Percentiles rank a stretch among this genome's conserved stretches.
Evolutionary conservation across 495 filamentous ascomycete genomes (phyloP).

Genomic region (Penicillium turbatum): DNA sequence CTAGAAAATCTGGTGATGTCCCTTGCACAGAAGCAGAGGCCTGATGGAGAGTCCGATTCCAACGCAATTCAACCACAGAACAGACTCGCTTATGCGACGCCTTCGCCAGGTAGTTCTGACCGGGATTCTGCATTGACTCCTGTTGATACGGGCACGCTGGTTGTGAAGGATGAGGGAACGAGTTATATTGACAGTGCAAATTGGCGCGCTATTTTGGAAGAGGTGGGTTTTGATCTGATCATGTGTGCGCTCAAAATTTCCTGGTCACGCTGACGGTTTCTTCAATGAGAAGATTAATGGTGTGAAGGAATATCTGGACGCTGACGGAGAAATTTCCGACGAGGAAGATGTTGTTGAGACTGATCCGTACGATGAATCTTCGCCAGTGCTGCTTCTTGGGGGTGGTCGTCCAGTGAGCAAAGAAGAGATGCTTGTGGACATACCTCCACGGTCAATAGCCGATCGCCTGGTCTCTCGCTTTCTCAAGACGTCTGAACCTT

Average conservation of each 20-base stretch:
- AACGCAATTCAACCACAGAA: conserved; percentile 2
- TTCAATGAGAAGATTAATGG: conserved; percentile 35
- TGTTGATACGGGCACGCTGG: conserved; percentile 57
- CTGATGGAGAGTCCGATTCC: conserved; percentile 12
- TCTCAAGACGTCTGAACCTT: conserved; percentile 41
- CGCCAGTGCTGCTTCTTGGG: conserved; percentile 42
- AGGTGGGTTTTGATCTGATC: conserved; percentile 32
- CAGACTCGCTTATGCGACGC: conserved; percentile 16
- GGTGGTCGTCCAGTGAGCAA: conserved; percentile 26
- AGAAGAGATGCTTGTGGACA: conserved; percentile 37
- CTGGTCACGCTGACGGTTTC: background rate
- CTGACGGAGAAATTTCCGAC: conserved; percentile 23
- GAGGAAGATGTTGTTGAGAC: conserved; percentile 21
- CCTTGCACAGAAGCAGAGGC: conserved; percentile 36
- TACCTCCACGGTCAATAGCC: conserved; percentile 38
- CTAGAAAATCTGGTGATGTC: conserved; percentile 50
- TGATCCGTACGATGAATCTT: conserved; percentile 17
- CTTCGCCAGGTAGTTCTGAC: conserved; percentile 57
- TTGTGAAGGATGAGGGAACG: conserved; percentile 50
- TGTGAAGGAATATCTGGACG: conserved; percentile 28
- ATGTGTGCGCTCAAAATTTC: background rate
- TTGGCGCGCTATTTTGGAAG: conserved; percentile 50
- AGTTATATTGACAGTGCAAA: conserved; percentile 48
- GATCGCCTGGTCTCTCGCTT: conserved; percentile 47
- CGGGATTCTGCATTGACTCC: conserved; percentile 49